Evolutionary conservation across 2,329 filamentous ascomycete species (phyloP), one percentile per base, ranked within the genome.

Genomic region (Scopulariopsis brevicaulis): DNA sequence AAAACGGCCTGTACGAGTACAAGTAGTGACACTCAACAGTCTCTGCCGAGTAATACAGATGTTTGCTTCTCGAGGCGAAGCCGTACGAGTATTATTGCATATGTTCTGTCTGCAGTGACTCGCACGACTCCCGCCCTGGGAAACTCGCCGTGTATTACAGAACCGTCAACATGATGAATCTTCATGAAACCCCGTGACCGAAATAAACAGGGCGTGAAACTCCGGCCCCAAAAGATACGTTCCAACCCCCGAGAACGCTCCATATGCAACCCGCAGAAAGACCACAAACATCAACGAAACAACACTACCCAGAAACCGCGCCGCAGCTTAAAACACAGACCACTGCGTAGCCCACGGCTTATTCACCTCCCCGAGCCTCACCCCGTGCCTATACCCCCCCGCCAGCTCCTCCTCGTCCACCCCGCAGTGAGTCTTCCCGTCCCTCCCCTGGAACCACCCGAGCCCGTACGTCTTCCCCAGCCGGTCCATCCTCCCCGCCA

Each of bases 381-480:
- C 68, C 5, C 86, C 85, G 67, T 87, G 84, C 68, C 80, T 83
- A 69, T 90, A 92, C 59, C 69, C 72, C 60, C 78, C 80, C 60
- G 78, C 73, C 65, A 92, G 73, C 68, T 87, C 84, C 73, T 92
- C 88, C 71, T 90, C 79, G 66, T 93, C 89, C 59, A 93, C 81
- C 14, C 88, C 89, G 66, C 87, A 86, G 73, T 92, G 89, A 61
- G 81, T 80, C 69, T 86, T 78, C 3, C 85, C 84, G 69, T 93
- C 89, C 20, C 87, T 74, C 0, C 89, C 89, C 48, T 74, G 73
- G 65, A 91, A 91, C 87, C 87, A 91, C 1, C 89, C 89, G 37
- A 92, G 70, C 1, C 86, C 87, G 68, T 92, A 93, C 48, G 76
- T 84, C 73, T 86, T 86, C 43, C 80, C 78, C n/a, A 80, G 70